Conservation (phyloP, 1,139 yeast species). For the Petasospora rhodanensis region DNA sequence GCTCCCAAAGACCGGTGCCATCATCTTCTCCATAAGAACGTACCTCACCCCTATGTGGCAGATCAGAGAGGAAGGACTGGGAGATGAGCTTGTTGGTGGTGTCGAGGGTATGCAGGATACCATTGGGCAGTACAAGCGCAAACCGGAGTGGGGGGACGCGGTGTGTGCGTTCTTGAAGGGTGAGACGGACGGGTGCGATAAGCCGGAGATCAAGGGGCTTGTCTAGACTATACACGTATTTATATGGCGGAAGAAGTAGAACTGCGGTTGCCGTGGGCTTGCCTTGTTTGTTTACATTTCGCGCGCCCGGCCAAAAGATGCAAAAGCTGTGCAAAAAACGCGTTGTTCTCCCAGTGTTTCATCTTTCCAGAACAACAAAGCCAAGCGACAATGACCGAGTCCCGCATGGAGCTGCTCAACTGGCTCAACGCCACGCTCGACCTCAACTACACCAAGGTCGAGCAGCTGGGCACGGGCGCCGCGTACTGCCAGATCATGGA, state of each 20-base stretch:
- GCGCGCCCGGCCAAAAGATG: background rate
- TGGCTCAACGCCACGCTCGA: slow-evolving; percentile 79
- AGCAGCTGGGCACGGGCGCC: slow-evolving; percentile 94
- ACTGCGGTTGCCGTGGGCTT: too few species aligned
- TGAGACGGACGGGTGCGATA: slow-evolving; percentile 25
- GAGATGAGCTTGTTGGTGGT: slow-evolving; percentile 48
- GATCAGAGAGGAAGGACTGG: slow-evolving; percentile 49
- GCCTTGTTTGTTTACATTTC: slow-evolving; percentile 11
- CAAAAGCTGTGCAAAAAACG: slow-evolving; percentile 1
- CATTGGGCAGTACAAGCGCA: slow-evolving; percentile 55
- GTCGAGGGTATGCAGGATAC: slow-evolving; percentile 56
- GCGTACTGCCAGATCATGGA: slow-evolving; percentile 92
- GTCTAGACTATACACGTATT: background rate
- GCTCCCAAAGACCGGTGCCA: slow-evolving; percentile 56
- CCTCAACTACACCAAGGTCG: slow-evolving; percentile 69
- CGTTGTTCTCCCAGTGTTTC: slow-evolving; percentile 1
- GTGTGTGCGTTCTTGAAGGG: slow-evolving; percentile 41
- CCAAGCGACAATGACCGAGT: slow-evolving; percentile 15
- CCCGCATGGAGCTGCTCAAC: slow-evolving; percentile 69
- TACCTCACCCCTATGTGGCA: slow-evolving; percentile 57
- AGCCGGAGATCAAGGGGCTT: slow-evolving; percentile 18
- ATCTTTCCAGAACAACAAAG: background rate
- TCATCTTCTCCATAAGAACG: slow-evolving; percentile 61
- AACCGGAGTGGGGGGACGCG: slow-evolving; percentile 63
- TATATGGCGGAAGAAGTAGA: too few species aligned